Percentiles rank a stretch among this genome's conserved stretches.
phyloP scores from a whole-genome alignment of 2,329 filamentous ascomycete species.

The Colletotrichum higginsianum region DNA sequence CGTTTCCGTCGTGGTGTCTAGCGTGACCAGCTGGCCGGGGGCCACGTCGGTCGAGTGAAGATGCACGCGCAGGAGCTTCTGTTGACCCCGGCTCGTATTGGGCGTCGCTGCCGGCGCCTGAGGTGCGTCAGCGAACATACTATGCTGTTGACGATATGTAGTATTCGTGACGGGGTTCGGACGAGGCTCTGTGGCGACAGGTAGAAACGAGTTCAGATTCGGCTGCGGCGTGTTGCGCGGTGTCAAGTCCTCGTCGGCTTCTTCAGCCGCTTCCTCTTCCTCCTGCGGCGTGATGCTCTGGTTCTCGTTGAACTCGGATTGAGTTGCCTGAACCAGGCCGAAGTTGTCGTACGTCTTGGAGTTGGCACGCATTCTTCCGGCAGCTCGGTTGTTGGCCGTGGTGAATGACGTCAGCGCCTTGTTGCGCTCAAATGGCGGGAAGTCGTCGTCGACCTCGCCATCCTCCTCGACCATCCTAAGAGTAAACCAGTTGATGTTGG shows the following conservation, averaged over 20 bases:
- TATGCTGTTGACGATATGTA: conserved; percentile 68
- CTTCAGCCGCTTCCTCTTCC: conserved; percentile 52
- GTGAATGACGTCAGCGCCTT: conserved; percentile 84
- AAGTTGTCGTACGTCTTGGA: conserved; percentile 88
- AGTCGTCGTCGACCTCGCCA: conserved; percentile 88
- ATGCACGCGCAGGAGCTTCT: conserved; percentile 80
- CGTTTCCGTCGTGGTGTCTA: conserved; percentile 85
- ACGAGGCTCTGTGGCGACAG: conserved; percentile 55
- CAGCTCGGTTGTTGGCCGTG: conserved; percentile 81
- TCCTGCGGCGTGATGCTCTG: conserved; percentile 77
- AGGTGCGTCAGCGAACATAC: conserved; percentile 71
- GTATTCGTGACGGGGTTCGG: conserved; percentile 75
- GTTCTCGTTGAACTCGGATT: conserved; percentile 78
- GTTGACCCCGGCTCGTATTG: conserved; percentile 70
- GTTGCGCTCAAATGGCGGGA: conserved; percentile 82
- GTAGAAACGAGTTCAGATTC: conserved; percentile 50
- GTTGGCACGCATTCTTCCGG: conserved; percentile 73
- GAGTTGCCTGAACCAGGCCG: conserved; percentile 80
- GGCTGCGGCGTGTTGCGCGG: conserved; percentile 64
- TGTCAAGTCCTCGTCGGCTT: conserved; percentile 60
- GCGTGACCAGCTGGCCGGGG: conserved; percentile 79
- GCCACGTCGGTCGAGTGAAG: conserved; percentile 79
- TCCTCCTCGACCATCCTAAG: conserved; percentile 88
- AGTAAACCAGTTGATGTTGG: conserved; percentile 87
- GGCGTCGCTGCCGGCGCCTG: conserved; percentile 60